These are phyloP conservation scores for Nematodospora valgi DNA, from an alignment of 805 yeast genomes.

Conservation along the genomic window DNA sequence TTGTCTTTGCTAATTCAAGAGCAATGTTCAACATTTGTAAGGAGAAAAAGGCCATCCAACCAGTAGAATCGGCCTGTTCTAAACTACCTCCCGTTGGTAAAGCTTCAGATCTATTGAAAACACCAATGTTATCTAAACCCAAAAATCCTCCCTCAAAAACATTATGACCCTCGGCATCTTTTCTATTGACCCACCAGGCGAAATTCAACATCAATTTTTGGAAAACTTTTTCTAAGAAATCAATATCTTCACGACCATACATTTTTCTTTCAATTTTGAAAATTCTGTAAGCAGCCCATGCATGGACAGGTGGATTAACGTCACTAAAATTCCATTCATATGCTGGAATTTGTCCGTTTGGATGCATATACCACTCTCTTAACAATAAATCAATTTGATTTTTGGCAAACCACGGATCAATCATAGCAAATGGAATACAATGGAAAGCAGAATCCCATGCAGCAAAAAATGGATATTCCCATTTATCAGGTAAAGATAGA, in stretches of 20 bases:
- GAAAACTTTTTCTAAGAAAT: slow-evolving; percentile 86
- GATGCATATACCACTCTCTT: slow-evolving; percentile 97
- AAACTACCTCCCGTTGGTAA: slow-evolving; percentile 87
- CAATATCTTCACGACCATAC: slow-evolving; percentile 77
- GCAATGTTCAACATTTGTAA: slow-evolving; percentile 92
- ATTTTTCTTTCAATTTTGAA: slow-evolving; percentile 83
- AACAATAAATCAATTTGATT: slow-evolving; percentile 81
- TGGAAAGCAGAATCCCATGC: slow-evolving; percentile 98
- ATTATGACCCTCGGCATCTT: slow-evolving; percentile 81
- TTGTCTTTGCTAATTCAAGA: slow-evolving; percentile 79
- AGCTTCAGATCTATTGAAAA: slow-evolving; percentile 90
- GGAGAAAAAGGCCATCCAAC: slow-evolving; percentile 95
- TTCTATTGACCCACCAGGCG: slow-evolving; percentile 97
- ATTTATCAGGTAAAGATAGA: slow-evolving; percentile 86
- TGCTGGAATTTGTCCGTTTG: slow-evolving; percentile 96
- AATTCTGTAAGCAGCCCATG: slow-evolving; percentile 89
- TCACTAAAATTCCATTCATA: slow-evolving; percentile 95
- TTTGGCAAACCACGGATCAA: slow-evolving; percentile 90
- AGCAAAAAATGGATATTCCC: slow-evolving; percentile 95
- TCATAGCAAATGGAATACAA: slow-evolving; percentile 87
- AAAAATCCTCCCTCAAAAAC: slow-evolving; percentile 93
- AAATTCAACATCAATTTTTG: slow-evolving; percentile 85
- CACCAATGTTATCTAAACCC: slow-evolving; percentile 89
- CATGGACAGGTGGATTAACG: slow-evolving; percentile 97
- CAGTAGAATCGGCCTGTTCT: slow-evolving; percentile 94